Evolutionary conservation across 331 rosid genomes (phyloP), one percentile per base, ranked within the genome.

Genomic region (Acacia pycnantha): DNA sequence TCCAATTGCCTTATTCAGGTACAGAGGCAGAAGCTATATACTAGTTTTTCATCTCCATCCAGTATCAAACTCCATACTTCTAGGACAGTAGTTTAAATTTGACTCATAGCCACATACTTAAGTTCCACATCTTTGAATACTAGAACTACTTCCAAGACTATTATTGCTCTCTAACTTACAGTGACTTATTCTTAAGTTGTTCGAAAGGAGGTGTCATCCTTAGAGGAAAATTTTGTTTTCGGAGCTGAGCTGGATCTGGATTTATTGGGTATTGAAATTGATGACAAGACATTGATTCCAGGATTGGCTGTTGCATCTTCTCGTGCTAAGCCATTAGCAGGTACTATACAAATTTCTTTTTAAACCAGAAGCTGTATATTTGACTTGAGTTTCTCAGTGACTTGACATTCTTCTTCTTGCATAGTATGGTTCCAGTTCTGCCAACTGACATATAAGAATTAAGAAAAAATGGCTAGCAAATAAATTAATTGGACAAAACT

Each of bases 171-270:
- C 44, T 88, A 77, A 89, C 83, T 43, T 72, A 47, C 67, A 53
- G 61, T 79, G 27, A 73, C 76, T 46, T 77, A 46, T 78, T 74
- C 77, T 85, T 74, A 79, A 95, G 99, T 87, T 87, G 93, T 95
- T 78, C 88, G 90, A 67, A 94, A 91, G 83, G 99, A 95, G 87
- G 79, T 90, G 73, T 79, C 89, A 21, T 84, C 93, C 66, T 84
- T 94, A 16, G 90, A 85, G 78, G 70, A 80, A 74, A 87, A 43
- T 53, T 81, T 86, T 26, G 81, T 90, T 53, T 90, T 87, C 59
- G 99, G 99, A 50, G 91, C 98, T 8, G 90, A 94, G 77, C 89
- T 95, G 40, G 99, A 95, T 88, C 86, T 95, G 90, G 99, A 95
- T 86, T 84, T 95, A 50, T 79, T 95, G 87, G 97, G 98, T 51